Evolutionary conservation across 2,329 filamentous ascomycete genomes (phyloP).

Genomic region (Botrytis byssoidea): DNA sequence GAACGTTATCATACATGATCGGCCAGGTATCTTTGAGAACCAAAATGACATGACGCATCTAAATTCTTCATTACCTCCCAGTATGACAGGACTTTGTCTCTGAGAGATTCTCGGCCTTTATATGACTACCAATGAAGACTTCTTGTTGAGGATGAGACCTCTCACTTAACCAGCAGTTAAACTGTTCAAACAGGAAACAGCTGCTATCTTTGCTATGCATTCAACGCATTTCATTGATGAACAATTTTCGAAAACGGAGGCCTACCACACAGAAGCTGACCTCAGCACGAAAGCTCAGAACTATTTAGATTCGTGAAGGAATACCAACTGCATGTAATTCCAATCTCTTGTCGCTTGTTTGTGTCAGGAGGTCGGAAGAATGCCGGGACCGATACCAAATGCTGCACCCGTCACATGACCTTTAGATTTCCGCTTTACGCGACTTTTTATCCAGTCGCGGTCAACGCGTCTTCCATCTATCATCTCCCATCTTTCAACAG

Average conservation of each 20-base stretch:
- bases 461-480: slow-evolving; percentile 16
- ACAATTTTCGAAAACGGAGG: neutral
- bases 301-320: neutral
- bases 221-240: neutral
- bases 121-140: neutral
- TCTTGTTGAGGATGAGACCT: neutral
- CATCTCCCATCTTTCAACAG: slow-evolving; percentile 1
- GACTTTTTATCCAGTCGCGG: slow-evolving; percentile 14
- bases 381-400: neutral
- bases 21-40: neutral
- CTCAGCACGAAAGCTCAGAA: neutral
- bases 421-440: slow-evolving; percentile 8
- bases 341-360: neutral
- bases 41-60: no score
- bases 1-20: neutral
- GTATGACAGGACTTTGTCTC: neutral
- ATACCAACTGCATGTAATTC: neutral
- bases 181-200: neutral
- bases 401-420: neutral
- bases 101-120: neutral
- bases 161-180: neutral
- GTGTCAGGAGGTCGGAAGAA: neutral
- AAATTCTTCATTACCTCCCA: neutral
- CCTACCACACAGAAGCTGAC: neutral
- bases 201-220: neutral